Percentiles rank a stretch among this genome's conserved stretches.
phyloP scores from a whole-genome alignment of 2,329 filamentous ascomycete genomes.

The Paraphaeosphaeria minitans region DNA sequence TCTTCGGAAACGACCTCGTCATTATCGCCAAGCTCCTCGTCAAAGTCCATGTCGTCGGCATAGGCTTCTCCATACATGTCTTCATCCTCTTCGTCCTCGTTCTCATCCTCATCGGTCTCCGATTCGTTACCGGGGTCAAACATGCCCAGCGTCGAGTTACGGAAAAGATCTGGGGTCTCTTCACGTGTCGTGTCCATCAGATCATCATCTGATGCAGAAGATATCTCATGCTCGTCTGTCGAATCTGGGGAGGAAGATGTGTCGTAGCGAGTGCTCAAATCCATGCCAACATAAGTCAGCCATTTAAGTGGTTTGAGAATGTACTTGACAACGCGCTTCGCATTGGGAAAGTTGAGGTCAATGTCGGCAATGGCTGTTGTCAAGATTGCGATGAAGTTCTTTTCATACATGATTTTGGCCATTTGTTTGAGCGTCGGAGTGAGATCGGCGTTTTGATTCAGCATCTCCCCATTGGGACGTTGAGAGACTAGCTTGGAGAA shows the following conservation, averaged over 20 bases:
- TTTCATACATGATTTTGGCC: conserved; percentile 96
- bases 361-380: conserved; percentile 94
- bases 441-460: conserved; percentile 44
- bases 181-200: conserved; percentile 74
- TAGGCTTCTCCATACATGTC: conserved; percentile 94
- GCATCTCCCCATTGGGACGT: conserved; percentile 40
- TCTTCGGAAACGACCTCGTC: conserved; percentile 82
- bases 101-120: conserved; percentile 73
- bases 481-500: conserved; percentile 90
- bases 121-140: conserved; percentile 84
- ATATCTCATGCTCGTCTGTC: conserved; percentile 82
- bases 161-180: conserved; percentile 95
- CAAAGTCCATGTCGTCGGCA: conserved; percentile 89
- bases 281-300: conserved; percentile 83
- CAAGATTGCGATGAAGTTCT: conserved; percentile 87
- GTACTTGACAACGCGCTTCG: conserved; percentile 94
- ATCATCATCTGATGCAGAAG: conserved; percentile 85
- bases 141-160: conserved; percentile 94
- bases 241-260: conserved; percentile 70
- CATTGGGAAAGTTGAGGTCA: conserved; percentile 90
- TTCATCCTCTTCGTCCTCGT: conserved; percentile 64
- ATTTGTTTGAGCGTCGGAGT: conserved; percentile 76
- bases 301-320: conserved; percentile 88
- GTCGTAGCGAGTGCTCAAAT: conserved; percentile 80
- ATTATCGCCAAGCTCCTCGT: conserved; percentile 71